These are phyloP conservation scores for Beauveria sp. DNA, from an alignment of 2,329 filamentous ascomycete species.

Conservation along the genomic window DNA sequence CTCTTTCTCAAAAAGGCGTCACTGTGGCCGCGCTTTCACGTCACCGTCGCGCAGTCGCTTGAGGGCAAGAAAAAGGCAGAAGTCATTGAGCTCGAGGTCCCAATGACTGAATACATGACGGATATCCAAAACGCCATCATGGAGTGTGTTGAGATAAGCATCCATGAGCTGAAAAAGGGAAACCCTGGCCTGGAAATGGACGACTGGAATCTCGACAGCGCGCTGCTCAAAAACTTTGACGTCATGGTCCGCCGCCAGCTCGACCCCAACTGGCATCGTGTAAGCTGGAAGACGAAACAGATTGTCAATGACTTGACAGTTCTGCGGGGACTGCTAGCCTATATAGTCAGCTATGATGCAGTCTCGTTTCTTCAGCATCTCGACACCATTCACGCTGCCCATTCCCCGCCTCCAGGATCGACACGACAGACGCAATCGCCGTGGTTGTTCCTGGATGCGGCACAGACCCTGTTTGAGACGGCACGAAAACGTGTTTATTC, in stretches of 20 bases:
- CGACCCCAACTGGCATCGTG: constrained; percentile 94
- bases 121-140: constrained; percentile 91
- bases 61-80: constrained; percentile 92
- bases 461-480: constrained; percentile 87
- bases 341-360: constrained; percentile 75
- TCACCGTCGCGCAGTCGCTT: constrained; percentile 78
- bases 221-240: constrained; percentile 87
- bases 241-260: constrained; percentile 79
- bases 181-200: constrained; percentile 91
- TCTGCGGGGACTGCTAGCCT: constrained; percentile 74
- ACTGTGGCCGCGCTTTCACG: constrained; percentile 88
- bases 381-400: constrained; percentile 86
- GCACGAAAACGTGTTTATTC: constrained; percentile 84
- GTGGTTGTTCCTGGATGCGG: constrained; percentile 93
- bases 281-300: constrained; percentile 90
- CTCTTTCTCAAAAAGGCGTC: constrained; percentile 83
- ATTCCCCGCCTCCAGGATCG: constrained; percentile 80
- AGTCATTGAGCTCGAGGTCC: constrained; percentile 91
- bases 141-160: constrained; percentile 92
- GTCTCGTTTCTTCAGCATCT: constrained; percentile 89
- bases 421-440: constrained; percentile 85
- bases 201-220: constrained; percentile 93
- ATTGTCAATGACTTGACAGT: constrained; percentile 86
- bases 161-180: constrained; percentile 84
- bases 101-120: constrained; percentile 90